These are phyloP conservation scores for Penicillium concentricum DNA, from an alignment of 2,329 filamentous ascomycete species.

Conservation along the genomic window DNA sequence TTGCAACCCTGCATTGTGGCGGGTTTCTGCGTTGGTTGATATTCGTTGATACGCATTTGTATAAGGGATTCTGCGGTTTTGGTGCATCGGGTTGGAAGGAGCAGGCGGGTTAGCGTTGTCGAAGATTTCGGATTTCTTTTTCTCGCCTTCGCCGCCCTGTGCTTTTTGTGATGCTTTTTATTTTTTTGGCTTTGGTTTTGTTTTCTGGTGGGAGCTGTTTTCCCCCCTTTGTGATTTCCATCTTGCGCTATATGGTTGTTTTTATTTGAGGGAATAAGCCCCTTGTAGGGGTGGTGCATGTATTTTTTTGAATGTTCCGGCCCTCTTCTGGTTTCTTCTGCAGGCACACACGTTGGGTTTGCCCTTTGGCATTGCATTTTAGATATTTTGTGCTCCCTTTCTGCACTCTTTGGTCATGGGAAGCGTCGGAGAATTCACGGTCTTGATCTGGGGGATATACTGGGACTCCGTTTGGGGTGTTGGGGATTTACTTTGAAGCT, in stretches of 20 bases:
- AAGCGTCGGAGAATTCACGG: constrained; percentile 41
- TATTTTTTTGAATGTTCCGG: constrained; percentile 11
- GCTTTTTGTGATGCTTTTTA: constrained; percentile 19
- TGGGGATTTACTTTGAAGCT: constrained; percentile 41
- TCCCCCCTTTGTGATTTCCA: constrained; percentile 17
- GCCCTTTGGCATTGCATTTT: constrained; percentile 29
- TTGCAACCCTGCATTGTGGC: constrained; percentile 37
- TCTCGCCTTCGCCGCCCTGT: constrained; percentile 27
- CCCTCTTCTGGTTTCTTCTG: constrained; percentile 9
- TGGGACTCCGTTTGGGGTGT: constrained; percentile 41
- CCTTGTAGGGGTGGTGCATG: constrained; percentile 10
- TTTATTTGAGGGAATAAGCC: constrained; percentile 1
- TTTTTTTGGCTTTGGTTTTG: constrained; percentile 16
- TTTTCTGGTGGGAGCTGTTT: constrained; percentile 22
- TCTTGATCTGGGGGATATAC: constrained; percentile 41
- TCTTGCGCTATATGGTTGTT: constrained; percentile 17
- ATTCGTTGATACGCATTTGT: constrained; percentile 43
- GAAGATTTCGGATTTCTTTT: constrained; percentile 36
- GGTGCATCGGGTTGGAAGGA: constrained; percentile 47
- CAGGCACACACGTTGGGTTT: constrained; percentile 22
- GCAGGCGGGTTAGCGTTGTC: constrained; percentile 43
- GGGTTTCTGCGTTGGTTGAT: constrained; percentile 40
- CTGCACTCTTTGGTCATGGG: constrained; percentile 37
- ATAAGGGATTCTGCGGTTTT: constrained; percentile 45
- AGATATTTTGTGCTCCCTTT: constrained; percentile 31